Conservation (phyloP, 2,329 filamentous ascomycete species). For the Gaeumannomyces sp. region DNA sequence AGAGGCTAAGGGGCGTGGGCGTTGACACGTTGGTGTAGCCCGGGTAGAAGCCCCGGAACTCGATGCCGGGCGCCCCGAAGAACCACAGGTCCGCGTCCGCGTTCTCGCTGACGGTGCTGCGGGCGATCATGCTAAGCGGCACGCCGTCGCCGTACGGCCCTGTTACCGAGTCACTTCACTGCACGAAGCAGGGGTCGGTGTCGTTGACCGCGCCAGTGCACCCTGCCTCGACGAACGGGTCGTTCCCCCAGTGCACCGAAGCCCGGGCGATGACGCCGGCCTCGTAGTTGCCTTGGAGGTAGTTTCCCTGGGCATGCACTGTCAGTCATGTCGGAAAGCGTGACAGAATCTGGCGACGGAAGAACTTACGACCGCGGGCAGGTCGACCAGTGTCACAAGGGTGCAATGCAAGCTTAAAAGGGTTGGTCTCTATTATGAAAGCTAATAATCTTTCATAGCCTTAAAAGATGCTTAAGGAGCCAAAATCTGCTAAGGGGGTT, state of each 20-base stretch:
- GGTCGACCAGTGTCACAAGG: too few relatives aligned
- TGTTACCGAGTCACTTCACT: neutral
- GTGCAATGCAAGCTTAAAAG: too few relatives aligned
- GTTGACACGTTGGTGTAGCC: slow-evolving; percentile 17
- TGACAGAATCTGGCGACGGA: too few relatives aligned
- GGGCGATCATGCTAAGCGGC: slow-evolving; percentile 11
- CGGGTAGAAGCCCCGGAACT: slow-evolving; percentile 19
- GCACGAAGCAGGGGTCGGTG: neutral
- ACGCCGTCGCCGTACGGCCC: neutral
- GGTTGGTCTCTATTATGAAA: too few relatives aligned
- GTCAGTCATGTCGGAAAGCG: too few relatives aligned
- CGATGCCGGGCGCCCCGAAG: slow-evolving; percentile 15
- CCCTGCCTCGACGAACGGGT: slow-evolving; percentile 14
- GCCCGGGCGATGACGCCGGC: slow-evolving; percentile 25
- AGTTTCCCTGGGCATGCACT: slow-evolving; percentile 34
- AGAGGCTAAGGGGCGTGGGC: neutral
- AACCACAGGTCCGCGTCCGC: slow-evolving; percentile 10
- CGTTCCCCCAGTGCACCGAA: slow-evolving; percentile 14
- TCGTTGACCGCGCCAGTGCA: neutral
- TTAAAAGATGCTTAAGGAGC: too few relatives aligned
- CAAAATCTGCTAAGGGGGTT: too few relatives aligned
- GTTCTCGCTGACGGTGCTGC: slow-evolving; percentile 12
- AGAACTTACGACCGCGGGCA: too few relatives aligned
- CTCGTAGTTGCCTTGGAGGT: slow-evolving; percentile 53
- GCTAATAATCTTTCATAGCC: too few relatives aligned